Evolutionary conservation across 2,329 filamentous ascomycete genomes (phyloP), one percentile per base, ranked within the genome.

Genomic region (Alternaria atra): DNA sequence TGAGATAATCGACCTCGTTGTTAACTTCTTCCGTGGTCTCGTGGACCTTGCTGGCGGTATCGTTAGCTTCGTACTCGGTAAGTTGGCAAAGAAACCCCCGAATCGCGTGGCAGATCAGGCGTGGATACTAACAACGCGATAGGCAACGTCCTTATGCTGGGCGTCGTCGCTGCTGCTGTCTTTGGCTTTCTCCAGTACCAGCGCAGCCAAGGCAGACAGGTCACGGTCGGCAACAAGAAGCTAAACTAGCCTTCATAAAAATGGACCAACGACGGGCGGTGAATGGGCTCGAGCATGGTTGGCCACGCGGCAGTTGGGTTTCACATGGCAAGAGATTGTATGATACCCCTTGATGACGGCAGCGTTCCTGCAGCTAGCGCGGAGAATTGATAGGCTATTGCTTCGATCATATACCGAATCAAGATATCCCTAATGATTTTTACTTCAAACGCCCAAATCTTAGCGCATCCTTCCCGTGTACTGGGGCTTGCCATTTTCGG

Each of bases 121-220:
- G 5, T 20, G 17, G 20, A 25, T 46, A 60, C 61, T 73, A 48
- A 74, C 39, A 10, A 34, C 29, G 5, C 6, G 10, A 17, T 46
- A 78, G 77, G 73, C 52, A 79, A 78, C 52, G 52, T 79, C 34
- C 59, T 76, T 44, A 74, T 78, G 68, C 70, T 79, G 29, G 74
- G 67, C 27, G 70, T 78, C 20, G 66, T 78, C 7, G 74, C 70
- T 23, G 69, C 64, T 7, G 73, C 69, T 1, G 66, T 73, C 44
- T 72, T 78, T 52, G 76, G 69, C n/a, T 78, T 76, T 66, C 60
- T 79, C 46, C 71, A 75, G 62, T 78, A 77, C 61, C 75, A 78
- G 67, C 72, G 73, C 53, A 74, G 65, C 54, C 76, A 78, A 66
- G 76, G 76, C 27, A 72, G 69, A 23, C 68, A 73, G 20, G 75